Evolutionary conservation across 1,284 basidiomycete species (phyloP), one percentile per base, ranked within the genome.

Genomic region (Boletellus deceptivus): DNA sequence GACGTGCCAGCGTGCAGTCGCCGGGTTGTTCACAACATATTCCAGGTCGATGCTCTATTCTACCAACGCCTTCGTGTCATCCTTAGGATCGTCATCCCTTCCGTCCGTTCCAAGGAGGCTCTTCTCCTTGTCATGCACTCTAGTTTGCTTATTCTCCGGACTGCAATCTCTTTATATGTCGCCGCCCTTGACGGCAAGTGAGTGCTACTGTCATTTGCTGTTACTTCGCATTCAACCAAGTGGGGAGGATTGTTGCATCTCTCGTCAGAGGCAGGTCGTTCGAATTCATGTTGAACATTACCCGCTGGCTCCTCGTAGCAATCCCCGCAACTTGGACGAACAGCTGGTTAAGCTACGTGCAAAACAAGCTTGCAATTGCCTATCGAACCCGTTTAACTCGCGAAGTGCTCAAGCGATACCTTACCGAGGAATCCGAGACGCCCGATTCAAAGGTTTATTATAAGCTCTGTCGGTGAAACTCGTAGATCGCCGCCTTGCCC

Each of bases 301-400:
- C 88, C 20, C 82, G 85, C 51, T 99, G 96, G 96, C 79, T 98
- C 43, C 73, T 91, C 14, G 88, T 98, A 34, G 95, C 95, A n/a
- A 84, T 98, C 47, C 93, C 93, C 0, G 93, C 93, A 2, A 98
- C 95, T 25, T 96, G 94, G 80, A 95, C 92, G 27, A 99, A 99
- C 68, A 93, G 92, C 57, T 96, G 94, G 91, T 80, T 98, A 44
- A 89, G 86, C 58, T 98, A 92, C 67, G 81, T 98, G 16, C 95
- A 98, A 70, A 93, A 85, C 68, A 96, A 97, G 70, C 80, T 99
- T 13, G 89, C 93, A 0, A 85, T 98, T 39, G 91, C 93, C 2
- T 98, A 97, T 68, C 82, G 96, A 17, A 93, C 92, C 0, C 81
- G 94, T 55, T 75, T 98, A 35, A 98, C 95, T 0, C 77, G 83